Base-by-base conservation (phyloP, 23 red algal genomes). In the Pyropia yezoensis region DNA sequence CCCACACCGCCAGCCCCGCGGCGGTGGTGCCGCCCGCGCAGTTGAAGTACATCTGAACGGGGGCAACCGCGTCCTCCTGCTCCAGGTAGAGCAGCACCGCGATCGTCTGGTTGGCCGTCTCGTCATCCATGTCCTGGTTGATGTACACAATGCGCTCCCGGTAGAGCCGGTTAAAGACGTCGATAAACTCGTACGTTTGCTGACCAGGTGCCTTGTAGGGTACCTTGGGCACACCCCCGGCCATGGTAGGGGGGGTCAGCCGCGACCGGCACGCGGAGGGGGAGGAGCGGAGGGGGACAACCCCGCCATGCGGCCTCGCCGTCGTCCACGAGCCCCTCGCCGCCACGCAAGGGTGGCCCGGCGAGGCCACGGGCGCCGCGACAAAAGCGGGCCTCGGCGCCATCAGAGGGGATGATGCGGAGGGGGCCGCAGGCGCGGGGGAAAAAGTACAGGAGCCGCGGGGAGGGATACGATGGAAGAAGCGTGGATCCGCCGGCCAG, bases 101-200 rank as follows among this genome's bases (percentile, higher is more conserved):
- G 26, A 98, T 85, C 32, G 80, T 91, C 66, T 98, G 94, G 52
- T 98, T 98, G 19, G 94, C 83, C 28, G 61, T 70, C 74, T 98
- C 94, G 32, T 98, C 94, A 55, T 98, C 94, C 28, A 98, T 59
- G 62, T 98, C 94, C 51, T 98, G 84, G 52, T 82, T 82, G 14
- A 98, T 71, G 47, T 85, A 98, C 18, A 98, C 91, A 27, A 98
- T 98, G 54, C 94, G 77, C 61, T 98, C 94, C 30, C 85, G 52
- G 58, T 88, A 85, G 3, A 98, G 73, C n/a, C 94, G 79, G 62
- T 98, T 84, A 62, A 98, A 90, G 57, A 98, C 78, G 65, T 98
- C 94, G 26, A 98, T 90, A 49, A 98, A 98, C 60, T 90, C 85
- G 66, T 98, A 89, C 32, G 65, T 85, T 24, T 98, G 80, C 24